These are phyloP conservation scores for Tylopilus subfusipes DNA, from an alignment of 768 basidiomycete species.

Conservation along the genomic window DNA sequence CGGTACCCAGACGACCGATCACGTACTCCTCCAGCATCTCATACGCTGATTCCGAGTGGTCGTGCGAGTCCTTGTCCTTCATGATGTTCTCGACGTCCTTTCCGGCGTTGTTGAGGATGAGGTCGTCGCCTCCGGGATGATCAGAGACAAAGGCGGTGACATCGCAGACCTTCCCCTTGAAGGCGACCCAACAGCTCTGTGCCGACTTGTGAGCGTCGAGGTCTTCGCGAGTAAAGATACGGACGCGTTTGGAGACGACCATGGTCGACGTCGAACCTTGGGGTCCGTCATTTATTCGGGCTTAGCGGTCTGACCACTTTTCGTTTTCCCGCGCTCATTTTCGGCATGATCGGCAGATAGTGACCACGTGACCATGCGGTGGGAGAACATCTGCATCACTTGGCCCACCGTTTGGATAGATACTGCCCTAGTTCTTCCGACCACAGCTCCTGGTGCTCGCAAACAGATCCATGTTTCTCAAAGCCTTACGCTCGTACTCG, in stretches of 20 bases:
- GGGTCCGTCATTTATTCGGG: neutral
- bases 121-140: constrained; percentile 94
- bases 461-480: too few species aligned
- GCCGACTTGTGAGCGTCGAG: constrained; percentile 58
- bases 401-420: too few species aligned
- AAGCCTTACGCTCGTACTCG: neutral
- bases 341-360: too few species aligned
- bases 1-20: constrained; percentile 78
- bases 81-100: constrained; percentile 78
- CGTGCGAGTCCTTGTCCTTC: constrained; percentile 77
- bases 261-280: constrained; percentile 33
- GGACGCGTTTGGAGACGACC: constrained; percentile 57
- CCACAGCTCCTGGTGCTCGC: too few species aligned
- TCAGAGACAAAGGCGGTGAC: constrained; percentile 80
- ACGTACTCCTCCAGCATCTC: constrained; percentile 87
- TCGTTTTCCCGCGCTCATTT: constrained; percentile 14
- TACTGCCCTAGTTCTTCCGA: too few species aligned
- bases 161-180: constrained; percentile 84
- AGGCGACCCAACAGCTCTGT: constrained; percentile 78
- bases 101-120: constrained; percentile 80
- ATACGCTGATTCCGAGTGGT: constrained; percentile 88
- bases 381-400: too few species aligned
- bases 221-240: constrained; percentile 74
- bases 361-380: too few species aligned
- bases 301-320: constrained; percentile 6